Evolutionary conservation across 75 land plant species (phyloP), one percentile per base, ranked within the genome.

Genomic region (Gnetum montanum): DNA sequence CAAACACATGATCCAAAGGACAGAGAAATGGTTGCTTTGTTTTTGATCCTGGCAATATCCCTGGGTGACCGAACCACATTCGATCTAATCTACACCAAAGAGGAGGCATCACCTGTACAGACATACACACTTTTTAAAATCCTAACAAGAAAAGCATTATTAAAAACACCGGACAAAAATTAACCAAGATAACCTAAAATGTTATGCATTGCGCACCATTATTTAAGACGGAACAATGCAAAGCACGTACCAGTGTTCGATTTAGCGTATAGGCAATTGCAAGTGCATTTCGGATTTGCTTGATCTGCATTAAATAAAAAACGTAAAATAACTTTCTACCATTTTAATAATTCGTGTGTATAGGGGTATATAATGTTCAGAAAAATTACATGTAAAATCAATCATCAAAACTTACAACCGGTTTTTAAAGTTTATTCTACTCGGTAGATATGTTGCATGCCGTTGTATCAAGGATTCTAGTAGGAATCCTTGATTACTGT

Each of bases 1-100:
- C 98, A 70, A 93, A 93, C 1, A 93, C 84, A 74, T 89, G 98
- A 66, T 93, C 96, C 74, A 93, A 28, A 47, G 96, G 98, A 60
- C 96, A 85, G 6, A 88, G 34, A 68, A 93, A 90, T 45, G 98
- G 96, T 61, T 89, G 96, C 56, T 70, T 65, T 25, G 98, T 93
- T 56, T 76, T 46, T 31, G 87, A 67, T 7, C 85, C 87, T 36
- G 28, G 58, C 49, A 89, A 45, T 52, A 77, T 61, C 25, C 98
- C 98, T 48, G 90, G 90, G 73, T 93, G 98, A 23, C 78, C 78
- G 68, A 74, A 93, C 98, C 98, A 93, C 0, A 93, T 46, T 47
- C 96, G 81, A 68, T 93, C 98, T 53, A 85, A 79, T 72, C 90
- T 77, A 75, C 90, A 89, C 96, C 96, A 93, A 53, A 93, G 24